These are phyloP conservation scores for Pleomassaria siparia DNA, from an alignment of 2,329 filamentous ascomycete genomes.

Conservation along the genomic window DNA sequence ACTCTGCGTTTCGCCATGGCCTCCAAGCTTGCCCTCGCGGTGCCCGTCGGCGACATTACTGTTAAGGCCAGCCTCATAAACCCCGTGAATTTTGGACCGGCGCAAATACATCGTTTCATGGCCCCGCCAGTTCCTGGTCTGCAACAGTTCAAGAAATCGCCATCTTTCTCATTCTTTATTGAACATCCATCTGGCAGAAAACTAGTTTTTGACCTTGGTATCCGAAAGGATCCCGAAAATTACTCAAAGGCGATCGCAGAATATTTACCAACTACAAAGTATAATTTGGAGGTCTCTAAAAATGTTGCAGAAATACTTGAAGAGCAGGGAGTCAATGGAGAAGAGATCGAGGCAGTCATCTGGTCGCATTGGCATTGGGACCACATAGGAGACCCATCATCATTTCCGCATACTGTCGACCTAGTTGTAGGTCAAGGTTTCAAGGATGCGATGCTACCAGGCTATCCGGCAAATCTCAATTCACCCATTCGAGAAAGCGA, in stretches of 20 bases:
- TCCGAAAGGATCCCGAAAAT: constrained; percentile 50
- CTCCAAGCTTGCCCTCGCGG: constrained; percentile 4
- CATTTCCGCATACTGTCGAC: constrained; percentile 50
- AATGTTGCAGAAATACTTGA: constrained; percentile 45
- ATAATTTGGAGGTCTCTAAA: constrained; percentile 45
- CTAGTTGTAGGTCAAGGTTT: constrained; percentile 58
- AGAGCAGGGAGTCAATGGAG: constrained; percentile 33
- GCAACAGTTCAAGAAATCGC: constrained; percentile 27
- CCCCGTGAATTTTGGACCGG: constrained; percentile 43
- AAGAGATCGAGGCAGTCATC: constrained; percentile 42
- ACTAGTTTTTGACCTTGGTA: constrained; percentile 52
- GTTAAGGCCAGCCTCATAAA: constrained; percentile 36
- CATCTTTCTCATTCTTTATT: constrained; percentile 52
- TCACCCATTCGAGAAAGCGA: constrained; percentile 25
- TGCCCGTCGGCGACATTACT: constrained; percentile 9
- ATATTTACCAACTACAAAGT: constrained; percentile 25
- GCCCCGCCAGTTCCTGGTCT: constrained; percentile 20
- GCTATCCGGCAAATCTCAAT: constrained; percentile 44
- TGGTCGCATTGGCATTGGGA: constrained; percentile 53
- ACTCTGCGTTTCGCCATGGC: constrained; percentile 10
- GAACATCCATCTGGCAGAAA: constrained; percentile 47
- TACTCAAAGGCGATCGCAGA: constrained; percentile 22
- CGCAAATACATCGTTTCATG: constrained; percentile 35
- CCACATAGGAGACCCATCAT: constrained; percentile 54
- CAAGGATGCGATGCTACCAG: constrained; percentile 49